phyloP scores from a whole-genome alignment of 75 land plant species.

The Pinus albicaulis region DNA sequence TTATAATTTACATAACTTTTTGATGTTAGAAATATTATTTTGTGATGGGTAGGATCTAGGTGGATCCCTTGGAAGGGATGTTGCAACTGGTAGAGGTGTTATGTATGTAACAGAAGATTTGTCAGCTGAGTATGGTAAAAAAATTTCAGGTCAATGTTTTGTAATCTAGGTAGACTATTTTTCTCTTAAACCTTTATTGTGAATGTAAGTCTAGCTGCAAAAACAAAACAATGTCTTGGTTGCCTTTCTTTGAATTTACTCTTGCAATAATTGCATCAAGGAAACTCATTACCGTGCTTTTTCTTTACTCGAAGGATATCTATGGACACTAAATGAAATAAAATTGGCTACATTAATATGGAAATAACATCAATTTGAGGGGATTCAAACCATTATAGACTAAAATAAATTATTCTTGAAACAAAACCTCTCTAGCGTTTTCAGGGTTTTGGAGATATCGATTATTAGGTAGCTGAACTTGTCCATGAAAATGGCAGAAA shows the following conservation, averaged over 20 bases:
- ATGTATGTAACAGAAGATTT: conserved; percentile 86
- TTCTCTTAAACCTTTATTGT: not conserved
- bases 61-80: conserved; percentile 94
- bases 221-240: not conserved
- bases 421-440: not conserved
- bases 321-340: not conserved
- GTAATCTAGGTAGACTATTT: conserved; percentile 70
- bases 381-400: not conserved
- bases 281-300: not conserved
- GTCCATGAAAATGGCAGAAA: conserved; percentile 70
- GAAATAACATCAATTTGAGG: not conserved
- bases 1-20: not conserved
- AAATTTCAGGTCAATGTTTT: conserved; percentile 63
- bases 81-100: conserved; percentile 97
- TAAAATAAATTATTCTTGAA: not conserved
- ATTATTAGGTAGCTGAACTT: conserved; percentile 65
- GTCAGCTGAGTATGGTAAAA: conserved; percentile 77
- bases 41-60: conserved; percentile 73
- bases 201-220: not conserved
- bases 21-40: not conserved
- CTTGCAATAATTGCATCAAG: not conserved
- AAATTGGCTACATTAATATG: too few species aligned
- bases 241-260: not conserved
- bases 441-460: conserved; percentile 85
- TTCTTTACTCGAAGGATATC: not conserved